Evolutionary conservation across 192 early-diverging fungal genomes (phyloP), one percentile per base, ranked within the genome.

Genomic region (Jimgerdemannia flammicorona): DNA sequence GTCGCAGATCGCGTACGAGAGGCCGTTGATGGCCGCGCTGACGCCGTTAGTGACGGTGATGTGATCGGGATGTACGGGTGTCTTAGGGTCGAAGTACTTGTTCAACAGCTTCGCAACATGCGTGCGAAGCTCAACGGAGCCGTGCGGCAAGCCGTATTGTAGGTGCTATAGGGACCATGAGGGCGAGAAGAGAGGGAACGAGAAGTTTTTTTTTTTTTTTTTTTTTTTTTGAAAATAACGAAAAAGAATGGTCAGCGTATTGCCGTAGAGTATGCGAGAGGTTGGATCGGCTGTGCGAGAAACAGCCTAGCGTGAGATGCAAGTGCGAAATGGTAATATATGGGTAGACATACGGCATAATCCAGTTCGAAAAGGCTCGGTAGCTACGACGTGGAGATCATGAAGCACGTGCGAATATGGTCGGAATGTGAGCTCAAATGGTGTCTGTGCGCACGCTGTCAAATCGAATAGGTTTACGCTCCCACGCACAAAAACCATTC

Each of bases 31-130:
- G 3, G 89, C 87, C 6, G 87, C 79, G 7, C 87, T 87, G 71
- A 90, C 91, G 8, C 95, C 95, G 72, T 89, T 90, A 14, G 82
- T 80, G 18, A 91, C 85, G 8, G 83, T 80, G 3, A 97, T 85
- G 44, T 93, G 81, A 3, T 88, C 84, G 3, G 78, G 49, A 0
- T 68, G 44, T 29, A 95, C 74, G 4, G 80, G 75, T 4, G 73
- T 67, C 6, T 43, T 73, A 0, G 90, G 90, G 4, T 78, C 74
- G 70, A 93, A 91, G 75, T 93, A 79, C 39, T 85, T 75, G 79
- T 93, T 95, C 71, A 94, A 76, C 67, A 94, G 72, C 49, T 79
- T 68, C 29, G 92, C 91, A 40, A 95, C 84, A 42, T 79, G 81
- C 1, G 66, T 20, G 40, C 94, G 91, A 10, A 96, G 82, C 49